These are phyloP conservation scores for Mycena vulgaris DNA, from an alignment of 768 basidiomycete genomes.

Conservation along the genomic window DNA sequence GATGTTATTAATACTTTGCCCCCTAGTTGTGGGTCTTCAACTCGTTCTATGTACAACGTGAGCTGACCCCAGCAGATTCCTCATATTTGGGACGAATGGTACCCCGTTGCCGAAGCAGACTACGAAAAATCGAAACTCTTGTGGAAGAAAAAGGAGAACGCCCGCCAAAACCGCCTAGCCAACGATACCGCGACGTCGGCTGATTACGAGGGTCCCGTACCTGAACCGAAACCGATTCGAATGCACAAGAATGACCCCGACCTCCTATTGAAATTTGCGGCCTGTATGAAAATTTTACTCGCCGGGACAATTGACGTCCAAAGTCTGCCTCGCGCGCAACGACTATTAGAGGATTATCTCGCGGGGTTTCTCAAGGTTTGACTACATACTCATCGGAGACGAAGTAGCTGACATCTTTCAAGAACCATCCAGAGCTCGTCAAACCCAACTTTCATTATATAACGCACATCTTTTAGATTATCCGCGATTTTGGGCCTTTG, in stretches of 20 bases:
- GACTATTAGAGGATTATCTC: slow-evolving; percentile 32
- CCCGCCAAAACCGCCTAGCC: slow-evolving; percentile 1
- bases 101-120: slow-evolving; percentile 4
- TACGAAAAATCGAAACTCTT: not conserved
- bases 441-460: slow-evolving; percentile 34
- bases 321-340: slow-evolving; percentile 15
- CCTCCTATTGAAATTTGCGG: slow-evolving; percentile 4
- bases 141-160: slow-evolving; percentile 8
- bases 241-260: slow-evolving; percentile 17
- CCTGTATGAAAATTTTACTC: slow-evolving; percentile 36
- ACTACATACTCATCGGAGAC: not conserved
- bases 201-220: not conserved
- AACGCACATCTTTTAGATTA: slow-evolving; percentile 5
- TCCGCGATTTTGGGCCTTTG: slow-evolving; percentile 45
- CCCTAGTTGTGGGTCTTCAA: slow-evolving; percentile 34
- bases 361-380: slow-evolving; percentile 24
- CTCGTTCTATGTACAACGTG: too few relatives aligned
- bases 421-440: slow-evolving; percentile 14
- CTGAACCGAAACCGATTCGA: not conserved
- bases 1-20: slow-evolving; percentile 32
- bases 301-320: slow-evolving; percentile 26
- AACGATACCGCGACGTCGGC: not conserved
- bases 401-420: not conserved
- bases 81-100: slow-evolving; percentile 21
- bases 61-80: too few relatives aligned